Base-by-base conservation (phyloP, 2,329 filamentous ascomycete genomes). In the Fusarium sp. region DNA sequence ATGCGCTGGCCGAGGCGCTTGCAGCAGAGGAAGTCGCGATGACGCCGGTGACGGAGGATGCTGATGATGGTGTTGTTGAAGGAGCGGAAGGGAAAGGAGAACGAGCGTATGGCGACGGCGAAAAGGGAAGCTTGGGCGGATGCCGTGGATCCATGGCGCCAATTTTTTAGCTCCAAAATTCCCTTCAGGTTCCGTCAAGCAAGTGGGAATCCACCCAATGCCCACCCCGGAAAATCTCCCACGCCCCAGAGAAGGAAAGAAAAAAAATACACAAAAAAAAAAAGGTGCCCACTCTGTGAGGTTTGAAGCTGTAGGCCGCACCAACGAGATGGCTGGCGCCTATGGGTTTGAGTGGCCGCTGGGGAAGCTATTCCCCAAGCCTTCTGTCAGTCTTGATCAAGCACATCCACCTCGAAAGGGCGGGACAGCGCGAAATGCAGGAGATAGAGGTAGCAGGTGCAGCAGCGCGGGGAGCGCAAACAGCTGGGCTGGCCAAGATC, bases 161-260 rank as follows among this genome's bases (percentile, higher is more conserved):
- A 78, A 81, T 76, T 76, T 80, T 80, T 81, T 80, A 82, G 81
- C 80, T 81, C 78, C 71, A 80, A 77, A 81, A 80, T 74, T 76
- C 76, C 68, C 75, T 79, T 70, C 73, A 61, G 62, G 66, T 64
- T 73, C 60, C 29, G 29, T 31, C 66, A 18, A 37, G 31, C 58
- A 62, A 52, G 41, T 41, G 18, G 33, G 41, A 43, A 70, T 67
- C 67, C 72, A 60, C 68, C 71, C 68, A 74, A 73, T 76, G 71
- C 71, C 76, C 74, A 76, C 76, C 76, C 76, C 75, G 77, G 76
- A 72, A 78, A 77, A 72, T 76, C 76, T 74, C 69, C 68, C 68
- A 71, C 67, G 62, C 68, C 67, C 71, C 68, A 73, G 39, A 62
- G 18, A 52, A 39, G 16, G 66, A 67, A 72, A 39, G 41, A 27